Evolutionary conservation across 1,284 basidiomycete genomes (phyloP).

Genomic region (Cryptococcus amylolentus): DNA sequence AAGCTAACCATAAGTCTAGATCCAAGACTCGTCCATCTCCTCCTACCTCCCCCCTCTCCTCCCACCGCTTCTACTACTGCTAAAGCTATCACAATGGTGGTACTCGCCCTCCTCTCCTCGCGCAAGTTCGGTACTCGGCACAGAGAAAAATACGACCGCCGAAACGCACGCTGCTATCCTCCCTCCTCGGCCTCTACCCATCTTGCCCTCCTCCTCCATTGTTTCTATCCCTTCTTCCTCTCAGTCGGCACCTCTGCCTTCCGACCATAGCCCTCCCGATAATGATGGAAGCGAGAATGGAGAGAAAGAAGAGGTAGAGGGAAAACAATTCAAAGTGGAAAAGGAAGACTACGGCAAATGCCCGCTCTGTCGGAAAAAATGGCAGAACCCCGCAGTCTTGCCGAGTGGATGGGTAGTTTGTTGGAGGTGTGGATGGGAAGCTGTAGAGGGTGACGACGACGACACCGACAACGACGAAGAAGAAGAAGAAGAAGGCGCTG

Average conservation of each 20-base stretch:
- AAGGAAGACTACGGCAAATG: constrained; percentile 70
- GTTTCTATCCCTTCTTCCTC: constrained; percentile 21
- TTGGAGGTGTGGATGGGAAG: constrained; percentile 84
- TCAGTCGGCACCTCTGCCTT: constrained; percentile 10
- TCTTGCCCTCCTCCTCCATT: constrained; percentile 37
- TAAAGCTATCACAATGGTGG: constrained; percentile 99
- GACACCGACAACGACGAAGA: too few species aligned
- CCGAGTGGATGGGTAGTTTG: constrained; percentile 95
- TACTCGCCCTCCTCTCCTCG: constrained; percentile 94
- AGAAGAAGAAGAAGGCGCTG: not conserved
- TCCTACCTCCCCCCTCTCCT: constrained; percentile 54
- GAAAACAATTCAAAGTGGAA: constrained; percentile 6
- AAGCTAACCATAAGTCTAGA: not conserved
- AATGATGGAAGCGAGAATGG: constrained; percentile 42
- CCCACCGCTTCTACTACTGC: constrained; percentile 86
- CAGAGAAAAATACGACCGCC: constrained; percentile 54
- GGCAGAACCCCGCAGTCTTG: constrained; percentile 85
- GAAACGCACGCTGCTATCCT: constrained; percentile 64
- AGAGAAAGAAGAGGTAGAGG: constrained; percentile 55
- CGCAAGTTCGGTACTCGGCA: constrained; percentile 62
- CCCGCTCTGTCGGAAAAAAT: constrained; percentile 69
- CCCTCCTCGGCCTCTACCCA: constrained; percentile 64
- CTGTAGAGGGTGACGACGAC: constrained; percentile 62
- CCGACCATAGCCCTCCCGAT: constrained; percentile 12
- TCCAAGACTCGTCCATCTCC: constrained; percentile 6